Percentiles rank a stretch among this genome's conserved stretches.
phyloP scores from a whole-genome alignment of 176 grass and related monocot species.

The Thalia dealbata region DNA sequence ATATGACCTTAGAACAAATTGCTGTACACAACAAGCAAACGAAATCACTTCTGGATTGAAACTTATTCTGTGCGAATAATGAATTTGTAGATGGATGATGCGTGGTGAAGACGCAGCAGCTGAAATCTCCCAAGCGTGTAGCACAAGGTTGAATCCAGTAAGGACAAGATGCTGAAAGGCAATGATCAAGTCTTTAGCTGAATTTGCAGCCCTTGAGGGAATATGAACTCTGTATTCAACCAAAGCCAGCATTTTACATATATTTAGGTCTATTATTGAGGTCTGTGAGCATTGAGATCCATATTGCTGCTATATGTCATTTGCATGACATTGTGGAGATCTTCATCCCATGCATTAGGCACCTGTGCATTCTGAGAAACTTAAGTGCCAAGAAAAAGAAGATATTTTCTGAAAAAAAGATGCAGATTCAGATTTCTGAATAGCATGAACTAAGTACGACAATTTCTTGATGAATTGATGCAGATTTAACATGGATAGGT shows the following conservation, averaged over 20 bases:
- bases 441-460: background rate
- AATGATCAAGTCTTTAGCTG: background rate
- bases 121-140: background rate
- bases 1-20: background rate
- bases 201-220: background rate
- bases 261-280: constrained; percentile 28
- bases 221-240: background rate
- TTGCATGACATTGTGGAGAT: constrained; percentile 38
- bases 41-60: background rate
- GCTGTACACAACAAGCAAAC: background rate
- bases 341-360: constrained; percentile 43
- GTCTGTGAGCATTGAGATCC: constrained; percentile 28
- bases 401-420: constrained; percentile 4
- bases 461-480: background rate
- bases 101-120: background rate
- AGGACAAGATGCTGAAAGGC: constrained; percentile 1
- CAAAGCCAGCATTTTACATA: background rate
- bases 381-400: background rate
- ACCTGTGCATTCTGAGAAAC: constrained; percentile 31
- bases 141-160: background rate
- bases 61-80: background rate
- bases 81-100: background rate
- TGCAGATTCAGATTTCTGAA: background rate
- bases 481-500: background rate
- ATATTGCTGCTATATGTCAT: constrained; percentile 21